A percentile compares a stretch with the other conserved stretches of the same genome.
These are phyloP conservation scores for Didymella glomerata DNA, from an alignment of 2,329 filamentous ascomycete genomes.

Conservation along the genomic window DNA sequence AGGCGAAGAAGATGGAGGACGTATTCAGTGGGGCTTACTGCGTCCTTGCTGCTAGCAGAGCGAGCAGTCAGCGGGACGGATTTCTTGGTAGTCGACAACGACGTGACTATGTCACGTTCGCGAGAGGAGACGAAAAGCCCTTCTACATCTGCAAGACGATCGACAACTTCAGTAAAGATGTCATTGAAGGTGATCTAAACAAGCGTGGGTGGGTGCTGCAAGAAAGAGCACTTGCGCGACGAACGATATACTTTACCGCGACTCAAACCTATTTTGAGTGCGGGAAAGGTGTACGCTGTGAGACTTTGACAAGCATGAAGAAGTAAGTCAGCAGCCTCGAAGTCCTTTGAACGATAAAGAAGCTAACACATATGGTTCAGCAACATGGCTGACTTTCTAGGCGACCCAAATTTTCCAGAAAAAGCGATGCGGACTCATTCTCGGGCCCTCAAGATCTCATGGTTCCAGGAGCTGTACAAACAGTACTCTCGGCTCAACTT, in stretches of 20 bases:
- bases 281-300: conserved; percentile 28
- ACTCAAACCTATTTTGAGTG: conserved; percentile 43
- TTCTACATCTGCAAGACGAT: conserved; percentile 31
- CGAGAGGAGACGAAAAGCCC: neutral
- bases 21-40: conserved; percentile 37
- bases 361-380: neutral
- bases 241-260: conserved; percentile 38
- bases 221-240: conserved; percentile 34
- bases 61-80: conserved; percentile 19
- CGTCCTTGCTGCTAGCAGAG: conserved; percentile 32
- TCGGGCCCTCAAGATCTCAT: neutral
- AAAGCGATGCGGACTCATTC: neutral
- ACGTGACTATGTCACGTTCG: neutral
- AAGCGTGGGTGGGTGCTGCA: conserved; percentile 39
- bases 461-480: conserved; percentile 34
- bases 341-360: neutral
- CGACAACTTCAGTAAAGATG: conserved; percentile 33
- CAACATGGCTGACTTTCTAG: neutral
- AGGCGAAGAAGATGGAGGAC: conserved; percentile 35
- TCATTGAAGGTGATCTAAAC: conserved; percentile 25
- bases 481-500: conserved; percentile 34
- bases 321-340: conserved; percentile 24
- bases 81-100: conserved; percentile 20
- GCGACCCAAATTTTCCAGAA: neutral
- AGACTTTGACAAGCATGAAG: conserved; percentile 25